Percentiles rank a stretch among this genome's conserved stretches.
Conservation (phyloP, 148 eudicot species). For the Camellia japonica region DNA sequence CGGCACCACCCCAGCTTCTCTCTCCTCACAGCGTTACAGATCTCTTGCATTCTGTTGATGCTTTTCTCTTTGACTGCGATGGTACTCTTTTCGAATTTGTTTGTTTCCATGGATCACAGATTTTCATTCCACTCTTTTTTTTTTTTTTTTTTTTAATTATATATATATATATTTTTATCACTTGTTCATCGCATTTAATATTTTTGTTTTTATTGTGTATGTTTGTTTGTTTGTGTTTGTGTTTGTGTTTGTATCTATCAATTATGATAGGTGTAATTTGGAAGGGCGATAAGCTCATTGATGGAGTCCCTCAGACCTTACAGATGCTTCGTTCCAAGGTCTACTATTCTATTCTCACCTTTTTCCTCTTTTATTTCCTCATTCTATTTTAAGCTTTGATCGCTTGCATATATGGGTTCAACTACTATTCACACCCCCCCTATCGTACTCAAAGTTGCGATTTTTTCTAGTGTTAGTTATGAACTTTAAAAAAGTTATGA, state of each 20-base stretch:
- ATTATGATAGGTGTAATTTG: slow-evolving; percentile 64
- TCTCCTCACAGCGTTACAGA: slow-evolving; percentile 23
- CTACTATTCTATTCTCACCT: no score
- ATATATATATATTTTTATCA: neutral
- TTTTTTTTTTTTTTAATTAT: neutral
- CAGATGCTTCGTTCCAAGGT: slow-evolving; percentile 72
- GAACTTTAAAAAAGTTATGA: no score
- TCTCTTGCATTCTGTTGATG: slow-evolving; percentile 65
- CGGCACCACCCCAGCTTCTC: slow-evolving; percentile 29
- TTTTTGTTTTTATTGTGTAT: neutral
- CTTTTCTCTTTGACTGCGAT: slow-evolving; percentile 88
- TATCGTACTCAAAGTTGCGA: no score
- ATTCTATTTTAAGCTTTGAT: neutral
- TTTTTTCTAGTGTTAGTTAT: no score
- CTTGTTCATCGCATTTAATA: neutral
- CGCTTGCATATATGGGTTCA: neutral
- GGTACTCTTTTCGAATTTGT: slow-evolving; percentile 26
- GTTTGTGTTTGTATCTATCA: neutral
- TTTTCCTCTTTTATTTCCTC: neutral
- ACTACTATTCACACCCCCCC: no score
- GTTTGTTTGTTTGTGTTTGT: neutral
- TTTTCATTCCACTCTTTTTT: neutral
- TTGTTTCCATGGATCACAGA: neutral
- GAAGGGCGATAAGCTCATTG: slow-evolving; percentile 86
- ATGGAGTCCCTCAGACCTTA: slow-evolving; percentile 71